These are phyloP conservation scores for Penicillium robsamsonii DNA, from an alignment of 495 filamentous ascomycete species.

Conservation along the genomic window DNA sequence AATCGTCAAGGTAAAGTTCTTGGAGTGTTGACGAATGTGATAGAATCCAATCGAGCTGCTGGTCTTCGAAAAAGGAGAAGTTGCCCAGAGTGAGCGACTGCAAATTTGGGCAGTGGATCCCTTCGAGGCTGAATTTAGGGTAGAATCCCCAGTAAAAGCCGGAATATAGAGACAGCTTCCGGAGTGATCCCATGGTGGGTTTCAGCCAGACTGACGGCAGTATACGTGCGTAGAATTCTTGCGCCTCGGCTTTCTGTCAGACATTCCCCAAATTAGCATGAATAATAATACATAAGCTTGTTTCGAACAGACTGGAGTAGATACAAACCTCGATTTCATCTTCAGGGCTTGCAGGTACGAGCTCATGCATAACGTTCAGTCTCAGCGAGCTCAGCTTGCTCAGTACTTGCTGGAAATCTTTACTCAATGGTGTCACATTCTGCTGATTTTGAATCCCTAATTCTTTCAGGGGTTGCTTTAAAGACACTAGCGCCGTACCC, in stretches of 20 bases:
- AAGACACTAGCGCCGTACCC: slow-evolving; percentile 5
- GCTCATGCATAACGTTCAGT: slow-evolving; percentile 20
- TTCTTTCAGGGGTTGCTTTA: slow-evolving; percentile 16
- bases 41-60: slow-evolving; percentile 30
- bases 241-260: neutral
- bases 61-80: slow-evolving; percentile 26
- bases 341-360: slow-evolving; percentile 13
- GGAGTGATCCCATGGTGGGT: slow-evolving; percentile 18
- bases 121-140: slow-evolving; percentile 17
- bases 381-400: slow-evolving; percentile 13
- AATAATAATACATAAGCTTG: neutral
- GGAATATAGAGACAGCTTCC: slow-evolving; percentile 28
- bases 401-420: slow-evolving; percentile 11
- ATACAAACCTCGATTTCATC: slow-evolving; percentile 17
- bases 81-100: slow-evolving; percentile 25
- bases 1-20: slow-evolving; percentile 28
- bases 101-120: slow-evolving; percentile 24
- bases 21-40: slow-evolving; percentile 19
- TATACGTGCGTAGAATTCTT: slow-evolving; percentile 14
- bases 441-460: slow-evolving; percentile 22
- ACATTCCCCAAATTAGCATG: neutral
- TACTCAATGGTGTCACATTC: slow-evolving; percentile 14
- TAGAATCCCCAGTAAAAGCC: slow-evolving; percentile 24
- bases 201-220: slow-evolving; percentile 24
- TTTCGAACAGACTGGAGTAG: neutral